Evolutionary conservation across 2,329 filamentous ascomycete genomes (phyloP).

Genomic region (Neofusicoccum ribis): DNA sequence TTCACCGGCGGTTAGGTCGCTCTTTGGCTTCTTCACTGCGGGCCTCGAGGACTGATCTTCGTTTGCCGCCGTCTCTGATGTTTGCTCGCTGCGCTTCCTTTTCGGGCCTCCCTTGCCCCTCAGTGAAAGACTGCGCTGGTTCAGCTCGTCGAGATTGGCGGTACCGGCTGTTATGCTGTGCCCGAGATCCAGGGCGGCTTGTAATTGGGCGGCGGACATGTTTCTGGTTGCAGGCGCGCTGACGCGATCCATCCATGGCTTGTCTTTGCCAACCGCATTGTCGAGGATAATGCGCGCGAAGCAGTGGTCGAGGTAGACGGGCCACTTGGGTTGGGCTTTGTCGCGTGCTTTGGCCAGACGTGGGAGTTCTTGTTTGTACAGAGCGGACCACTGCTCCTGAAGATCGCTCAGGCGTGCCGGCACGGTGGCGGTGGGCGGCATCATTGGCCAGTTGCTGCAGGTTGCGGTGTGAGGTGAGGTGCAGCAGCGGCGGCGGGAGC

Average conservation of each 20-base stretch:
- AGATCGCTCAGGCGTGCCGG: background rate
- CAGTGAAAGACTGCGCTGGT: conserved; percentile 42
- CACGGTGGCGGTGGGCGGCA: background rate
- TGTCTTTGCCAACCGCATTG: conserved; percentile 39
- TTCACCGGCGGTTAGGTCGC: background rate
- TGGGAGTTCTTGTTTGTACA: conserved; percentile 31
- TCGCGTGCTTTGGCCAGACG: conserved; percentile 30
- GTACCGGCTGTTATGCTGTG: conserved; percentile 39
- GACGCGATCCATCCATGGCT: conserved; percentile 45
- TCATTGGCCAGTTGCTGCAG: background rate
- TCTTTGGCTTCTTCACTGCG: background rate
- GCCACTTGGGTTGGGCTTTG: conserved; percentile 41
- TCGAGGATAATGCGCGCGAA: conserved; percentile 50
- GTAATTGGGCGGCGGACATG: conserved; percentile 43
- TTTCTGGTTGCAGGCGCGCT: conserved; percentile 45
- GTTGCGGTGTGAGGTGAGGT: background rate
- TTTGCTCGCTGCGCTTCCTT: conserved; percentile 7
- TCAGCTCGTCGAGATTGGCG: conserved; percentile 40
- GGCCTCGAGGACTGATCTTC: background rate
- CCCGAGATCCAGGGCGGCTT: conserved; percentile 40
- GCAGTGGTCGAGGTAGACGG: conserved; percentile 46
- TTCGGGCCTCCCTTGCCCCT: conserved; percentile 37
- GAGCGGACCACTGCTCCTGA: conserved; percentile 26
- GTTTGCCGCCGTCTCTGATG: background rate
- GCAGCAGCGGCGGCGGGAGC: no score